Evolutionary conservation across 2,329 filamentous ascomycete species (phyloP), one percentile per base, ranked within the genome.

Genomic region (Neurospora sp.): DNA sequence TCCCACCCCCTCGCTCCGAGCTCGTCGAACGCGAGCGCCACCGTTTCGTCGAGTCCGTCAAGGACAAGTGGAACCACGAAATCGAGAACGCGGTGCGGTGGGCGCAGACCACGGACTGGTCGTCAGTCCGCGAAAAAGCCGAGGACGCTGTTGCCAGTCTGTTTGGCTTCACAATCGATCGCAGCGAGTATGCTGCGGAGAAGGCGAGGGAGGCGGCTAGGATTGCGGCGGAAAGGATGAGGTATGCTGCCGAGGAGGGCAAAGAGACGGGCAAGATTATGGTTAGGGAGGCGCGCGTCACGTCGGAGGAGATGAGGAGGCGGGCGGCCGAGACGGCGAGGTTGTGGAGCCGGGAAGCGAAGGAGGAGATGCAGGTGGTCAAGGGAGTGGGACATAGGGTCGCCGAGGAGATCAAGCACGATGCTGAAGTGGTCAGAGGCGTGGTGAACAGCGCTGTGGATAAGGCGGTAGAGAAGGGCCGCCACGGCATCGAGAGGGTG

Each of bases 41-140:
- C 38, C 71, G 84, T 67, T 81, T 91, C 67, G 78, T 89, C 69
- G 91, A 93, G 77, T 82, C 87, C 42, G 84, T 90, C 75, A 95
- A 95, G 82, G 90, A 92, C 76, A 84, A 87, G 71, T 95, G 92
- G 92, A 95, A 96, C 79, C 80, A 85, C 68, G 91, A 95, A 79
- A 80, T 95, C 42, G 86, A 90, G 78, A 83, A 84, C 72, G 84
- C 90, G 68, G 90, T 91, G 69, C 84, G 83, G 71, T 90, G 87
- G 84, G 86, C 88, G 70, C 88, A 93, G 80, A 84, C 81, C 40
- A 88, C 86, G 72, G 87, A 91, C 78, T 93, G 90, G 90, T 80
- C 83, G 67, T 84, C 84, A 68, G 84, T 89, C 69, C 84, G 89
- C 69, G 86, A 90, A 73, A 83, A 81, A 2, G 80, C 88, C 73